Base-by-base conservation (phyloP, 441 rosid genomes). In the Viola pubescens region DNA sequence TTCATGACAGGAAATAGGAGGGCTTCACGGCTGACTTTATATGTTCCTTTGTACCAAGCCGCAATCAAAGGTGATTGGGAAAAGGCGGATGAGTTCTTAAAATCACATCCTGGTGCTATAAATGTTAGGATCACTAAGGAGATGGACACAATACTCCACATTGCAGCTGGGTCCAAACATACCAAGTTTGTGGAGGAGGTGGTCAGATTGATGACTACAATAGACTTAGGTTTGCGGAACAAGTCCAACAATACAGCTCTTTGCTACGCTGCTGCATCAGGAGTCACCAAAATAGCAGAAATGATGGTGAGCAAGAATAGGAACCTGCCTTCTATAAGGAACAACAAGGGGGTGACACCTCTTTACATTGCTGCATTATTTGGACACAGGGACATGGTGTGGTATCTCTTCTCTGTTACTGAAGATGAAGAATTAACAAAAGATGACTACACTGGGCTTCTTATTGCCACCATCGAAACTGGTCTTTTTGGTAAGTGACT, bases 31-130 rank as follows among this genome's bases (percentile, higher is more conserved):
- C 61, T 52, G 26, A 52, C 56, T 5, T 19, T 51, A 9, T 52
- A 62, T 61, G 71, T 69, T 5, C 71, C 77, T 8, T 38, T 78
- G 8, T 63, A 64, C 63, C 62, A 60, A 34, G 74, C 77, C 12
- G 79, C 82, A 5, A 67, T 70, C 39, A 78, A 70, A 68, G 82
- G 82, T 44, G 77, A 78, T 13, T 78, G 79, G 79, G 42, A 51
- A 53, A 53, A 49, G 3, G 79, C 82, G 11, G 68, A 67, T 16
- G 48, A 19, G 1, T 70, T 61, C 52, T 59, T 78, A 10, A 16
- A 41, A 43, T 61, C 48, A 46, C 56, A 78, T 51, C 74, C 73
- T 5, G 57, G 68, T 9, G 79, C 79, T 2, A 55, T 62, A 7
- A 64, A 65, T 52, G 75, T 62, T 58, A 64, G 65, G 45, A 68